Conservation (phyloP, 768 basidiomycete species). For the Amanita pseudoporphyria region DNA sequence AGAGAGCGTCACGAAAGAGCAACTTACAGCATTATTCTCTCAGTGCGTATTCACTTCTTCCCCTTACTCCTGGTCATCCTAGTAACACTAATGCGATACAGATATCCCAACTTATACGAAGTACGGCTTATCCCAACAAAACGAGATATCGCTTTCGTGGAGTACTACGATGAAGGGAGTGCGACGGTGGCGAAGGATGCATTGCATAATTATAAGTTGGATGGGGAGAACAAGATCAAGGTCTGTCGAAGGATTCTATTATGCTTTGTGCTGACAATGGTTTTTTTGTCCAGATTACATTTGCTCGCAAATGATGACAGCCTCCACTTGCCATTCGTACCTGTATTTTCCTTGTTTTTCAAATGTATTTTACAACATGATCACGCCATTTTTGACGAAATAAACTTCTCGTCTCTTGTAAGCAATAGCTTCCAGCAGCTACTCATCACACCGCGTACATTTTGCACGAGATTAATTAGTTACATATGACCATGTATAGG, state of each 20-base stretch:
- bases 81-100: slow-evolving; percentile 19
- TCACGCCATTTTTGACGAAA: too few species aligned
- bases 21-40: slow-evolving; percentile 83
- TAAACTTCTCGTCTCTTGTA: too few species aligned
- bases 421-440: too few species aligned
- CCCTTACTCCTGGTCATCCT: neutral
- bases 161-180: slow-evolving; percentile 88
- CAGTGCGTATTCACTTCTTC: slow-evolving; percentile 30
- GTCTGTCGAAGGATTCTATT: slow-evolving; percentile 27
- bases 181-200: slow-evolving; percentile 92
- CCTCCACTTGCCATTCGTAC: neutral
- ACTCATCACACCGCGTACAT: too few species aligned
- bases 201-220: slow-evolving; percentile 94
- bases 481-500: too few species aligned
- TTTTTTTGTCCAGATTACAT: slow-evolving; percentile 44
- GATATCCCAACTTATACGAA: slow-evolving; percentile 93
- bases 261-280: slow-evolving; percentile 2
- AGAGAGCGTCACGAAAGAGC: slow-evolving; percentile 86
- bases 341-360: neutral
- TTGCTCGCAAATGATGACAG: slow-evolving; percentile 54
- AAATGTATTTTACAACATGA: neutral
- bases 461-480: too few species aligned
- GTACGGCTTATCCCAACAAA: slow-evolving; percentile 98
- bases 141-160: slow-evolving; percentile 97
- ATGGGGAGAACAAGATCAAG: slow-evolving; percentile 98